Conservation (phyloP, 345 rosid species). For the Salix caprea region DNA sequence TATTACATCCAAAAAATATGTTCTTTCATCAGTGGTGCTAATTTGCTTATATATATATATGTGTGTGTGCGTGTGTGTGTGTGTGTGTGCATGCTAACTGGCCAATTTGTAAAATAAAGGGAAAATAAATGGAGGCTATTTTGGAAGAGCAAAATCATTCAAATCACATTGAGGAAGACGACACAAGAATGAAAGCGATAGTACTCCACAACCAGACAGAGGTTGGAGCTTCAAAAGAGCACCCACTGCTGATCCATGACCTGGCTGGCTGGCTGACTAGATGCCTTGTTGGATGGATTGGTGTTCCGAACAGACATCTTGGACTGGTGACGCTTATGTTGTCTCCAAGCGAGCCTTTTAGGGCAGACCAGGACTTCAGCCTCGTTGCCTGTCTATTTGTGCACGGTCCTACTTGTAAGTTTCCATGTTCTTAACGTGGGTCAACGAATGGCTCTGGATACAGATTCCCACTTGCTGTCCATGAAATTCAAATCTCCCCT, state of each 20-base stretch:
- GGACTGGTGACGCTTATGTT: slow-evolving; percentile 22
- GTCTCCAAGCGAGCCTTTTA: slow-evolving; percentile 10
- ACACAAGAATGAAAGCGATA: neutral
- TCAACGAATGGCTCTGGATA: neutral
- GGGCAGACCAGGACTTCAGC: neutral
- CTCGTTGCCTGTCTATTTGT: slow-evolving; percentile 14
- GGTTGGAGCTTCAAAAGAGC: neutral
- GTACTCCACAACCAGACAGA: neutral
- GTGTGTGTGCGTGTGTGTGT: too few species aligned
- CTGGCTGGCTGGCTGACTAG: neutral
- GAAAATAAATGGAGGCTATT: neutral
- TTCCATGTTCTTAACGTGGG: slow-evolving; percentile 17
- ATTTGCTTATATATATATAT: too few species aligned
- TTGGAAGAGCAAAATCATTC: too few species aligned
- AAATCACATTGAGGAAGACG: neutral
- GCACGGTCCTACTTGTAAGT: neutral
- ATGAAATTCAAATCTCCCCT: neutral
- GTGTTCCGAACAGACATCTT: slow-evolving; percentile 12
- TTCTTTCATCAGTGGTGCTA: too few species aligned
- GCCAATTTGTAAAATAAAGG: neutral
- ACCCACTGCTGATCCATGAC: neutral
- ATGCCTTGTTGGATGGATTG: slow-evolving; percentile 37
- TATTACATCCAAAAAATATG: too few species aligned
- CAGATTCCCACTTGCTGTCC: neutral
- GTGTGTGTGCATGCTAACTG: too few species aligned